These are phyloP conservation scores for Blastobotrys proliferans DNA, from an alignment of 1,139 yeast species.

Conservation along the genomic window DNA sequence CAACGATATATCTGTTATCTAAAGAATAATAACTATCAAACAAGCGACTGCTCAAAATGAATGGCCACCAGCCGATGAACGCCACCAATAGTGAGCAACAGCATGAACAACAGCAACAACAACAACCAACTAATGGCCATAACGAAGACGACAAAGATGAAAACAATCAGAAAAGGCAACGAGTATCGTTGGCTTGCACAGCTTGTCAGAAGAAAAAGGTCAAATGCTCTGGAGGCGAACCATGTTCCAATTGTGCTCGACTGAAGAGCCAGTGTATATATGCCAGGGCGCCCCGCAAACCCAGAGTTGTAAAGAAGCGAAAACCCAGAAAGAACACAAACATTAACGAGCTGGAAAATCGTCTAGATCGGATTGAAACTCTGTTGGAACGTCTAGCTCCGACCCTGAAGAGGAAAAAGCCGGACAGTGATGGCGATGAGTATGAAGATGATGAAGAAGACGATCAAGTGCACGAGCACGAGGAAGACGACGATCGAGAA, in stretches of 20 bases:
- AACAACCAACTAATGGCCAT: conserved; percentile 1
- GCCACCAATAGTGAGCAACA: too few relatives aligned
- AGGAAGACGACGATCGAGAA: background rate
- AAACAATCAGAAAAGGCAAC: conserved; percentile 51
- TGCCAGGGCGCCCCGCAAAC: conserved; percentile 31
- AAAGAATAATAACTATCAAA: too few relatives aligned
- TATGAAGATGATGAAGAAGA: conserved; percentile 18
- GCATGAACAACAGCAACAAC: too few relatives aligned
- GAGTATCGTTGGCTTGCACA: conserved; percentile 50
- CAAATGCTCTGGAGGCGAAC: conserved; percentile 70
- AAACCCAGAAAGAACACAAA: conserved; percentile 22
- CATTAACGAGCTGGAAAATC: conserved; percentile 29
- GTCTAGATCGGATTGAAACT: conserved; percentile 34
- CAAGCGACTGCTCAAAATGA: too few relatives aligned
- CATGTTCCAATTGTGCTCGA: conserved; percentile 61
- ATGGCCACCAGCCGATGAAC: too few relatives aligned
- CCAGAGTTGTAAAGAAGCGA: conserved; percentile 27
- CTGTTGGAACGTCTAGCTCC: conserved; percentile 24
- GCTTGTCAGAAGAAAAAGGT: conserved; percentile 64
- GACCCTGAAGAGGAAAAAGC: conserved; percentile 1
- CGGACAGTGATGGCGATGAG: conserved; percentile 16
- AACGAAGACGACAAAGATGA: conserved; percentile 34
- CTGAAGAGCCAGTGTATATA: conserved; percentile 35
- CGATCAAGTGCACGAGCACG: too few relatives aligned
- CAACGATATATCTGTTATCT: too few relatives aligned